These are phyloP conservation scores for Lachancea meyersii DNA, from an alignment of 805 yeast genomes.

Conservation along the genomic window DNA sequence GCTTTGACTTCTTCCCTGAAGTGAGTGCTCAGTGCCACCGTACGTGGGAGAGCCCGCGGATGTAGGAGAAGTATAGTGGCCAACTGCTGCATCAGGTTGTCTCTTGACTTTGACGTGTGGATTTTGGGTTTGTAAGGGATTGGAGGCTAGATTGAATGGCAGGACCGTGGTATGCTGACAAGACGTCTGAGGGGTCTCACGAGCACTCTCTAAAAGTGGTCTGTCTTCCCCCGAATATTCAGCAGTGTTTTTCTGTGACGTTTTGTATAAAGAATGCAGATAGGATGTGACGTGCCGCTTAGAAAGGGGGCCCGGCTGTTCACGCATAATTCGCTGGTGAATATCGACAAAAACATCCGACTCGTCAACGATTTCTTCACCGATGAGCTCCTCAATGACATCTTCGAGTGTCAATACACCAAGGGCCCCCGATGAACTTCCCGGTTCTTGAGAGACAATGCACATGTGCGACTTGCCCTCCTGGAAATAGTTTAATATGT, in stretches of 20 bases:
- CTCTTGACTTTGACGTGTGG: conserved; percentile 64
- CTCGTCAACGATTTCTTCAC: conserved; percentile 96
- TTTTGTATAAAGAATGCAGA: conserved; percentile 53
- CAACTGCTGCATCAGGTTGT: conserved; percentile 25
- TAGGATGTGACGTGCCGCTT: conserved; percentile 64
- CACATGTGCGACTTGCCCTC: conserved; percentile 98
- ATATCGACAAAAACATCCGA: conserved; percentile 90
- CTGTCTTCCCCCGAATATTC: conserved; percentile 6
- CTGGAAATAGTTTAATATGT: conserved; percentile 91
- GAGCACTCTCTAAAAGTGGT: conserved; percentile 5
- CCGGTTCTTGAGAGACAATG: conserved; percentile 80
- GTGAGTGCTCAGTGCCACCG: conserved; percentile 7
- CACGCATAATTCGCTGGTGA: conserved; percentile 76
- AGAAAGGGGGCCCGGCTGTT: conserved; percentile 68
- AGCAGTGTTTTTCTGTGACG: conserved; percentile 28
- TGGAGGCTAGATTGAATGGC: conserved; percentile 54
- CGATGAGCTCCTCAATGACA: conserved; percentile 95
- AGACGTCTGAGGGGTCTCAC: background rate
- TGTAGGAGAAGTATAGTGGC: background rate
- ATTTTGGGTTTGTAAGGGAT: conserved; percentile 61
- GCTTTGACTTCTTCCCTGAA: background rate
- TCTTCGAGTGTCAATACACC: conserved; percentile 94
- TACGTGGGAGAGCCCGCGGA: conserved; percentile 3
- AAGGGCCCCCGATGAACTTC: conserved; percentile 72
- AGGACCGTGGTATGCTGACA: conserved; percentile 9